phyloP scores from a whole-genome alignment of 2,329 filamentous ascomycete species.

The Exophiala alcalophila region DNA sequence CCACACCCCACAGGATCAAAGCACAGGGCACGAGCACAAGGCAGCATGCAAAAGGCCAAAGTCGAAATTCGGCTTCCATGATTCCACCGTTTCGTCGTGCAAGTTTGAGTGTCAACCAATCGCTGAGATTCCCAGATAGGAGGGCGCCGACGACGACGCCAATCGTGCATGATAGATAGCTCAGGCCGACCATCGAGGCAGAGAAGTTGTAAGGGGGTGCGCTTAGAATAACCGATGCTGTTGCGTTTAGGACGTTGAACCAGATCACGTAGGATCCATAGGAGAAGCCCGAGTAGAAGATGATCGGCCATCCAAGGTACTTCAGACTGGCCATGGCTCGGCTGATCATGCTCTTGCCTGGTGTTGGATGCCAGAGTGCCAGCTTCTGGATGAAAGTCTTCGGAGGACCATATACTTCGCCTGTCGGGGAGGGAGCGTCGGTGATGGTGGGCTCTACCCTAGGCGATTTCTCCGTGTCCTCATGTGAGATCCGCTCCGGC shows the following conservation, averaged over 20 bases:
- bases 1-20: constrained; percentile 52
- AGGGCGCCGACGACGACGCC: constrained; percentile 18
- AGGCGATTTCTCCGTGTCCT: neutral
- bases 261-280: constrained; percentile 42
- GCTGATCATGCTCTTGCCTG: constrained; percentile 11
- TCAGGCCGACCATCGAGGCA: constrained; percentile 39
- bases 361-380: constrained; percentile 15
- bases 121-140: constrained; percentile 29
- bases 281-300: constrained; percentile 41
- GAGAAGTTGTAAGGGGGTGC: constrained; percentile 39
- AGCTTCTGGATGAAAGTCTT: constrained; percentile 23
- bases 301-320: constrained; percentile 36
- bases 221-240: constrained; percentile 39
- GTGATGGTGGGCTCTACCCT: neutral
- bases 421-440: neutral
- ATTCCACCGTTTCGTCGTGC: constrained; percentile 30
- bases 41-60: constrained; percentile 33
- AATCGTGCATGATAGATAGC: constrained; percentile 35
- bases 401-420: neutral
- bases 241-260: constrained; percentile 45
- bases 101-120: constrained; percentile 29
- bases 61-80: constrained; percentile 31
- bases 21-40: constrained; percentile 45
- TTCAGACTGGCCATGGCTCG: constrained; percentile 23
- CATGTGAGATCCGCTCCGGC: constrained; percentile 8